Evolutionary conservation across 495 filamentous ascomycete species (phyloP), one percentile per base, ranked within the genome.

Genomic region (Alectoria sarmentosa): DNA sequence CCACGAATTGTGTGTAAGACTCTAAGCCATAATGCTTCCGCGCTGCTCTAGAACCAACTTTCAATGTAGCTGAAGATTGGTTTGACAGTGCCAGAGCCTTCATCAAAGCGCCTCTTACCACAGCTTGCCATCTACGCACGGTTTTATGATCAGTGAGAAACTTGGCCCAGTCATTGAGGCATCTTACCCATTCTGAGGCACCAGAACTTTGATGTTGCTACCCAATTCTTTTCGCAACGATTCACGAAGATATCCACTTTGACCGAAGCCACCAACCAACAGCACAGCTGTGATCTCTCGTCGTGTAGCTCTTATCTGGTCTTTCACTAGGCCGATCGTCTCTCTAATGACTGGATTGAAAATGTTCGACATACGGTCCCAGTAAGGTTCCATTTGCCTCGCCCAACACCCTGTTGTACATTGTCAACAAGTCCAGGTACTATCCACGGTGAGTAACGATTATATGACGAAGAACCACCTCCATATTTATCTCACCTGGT

Each of bases 351-450:
- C 67, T 4, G 70, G 66, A 58, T 84, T 82, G 66, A 88, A 88
- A 26, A 87, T 86, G 17, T 78, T n/a, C n/a, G n/a, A n/a, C n/a
- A 77, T 55, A 79, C 83, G 68, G 87, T 76, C 59, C 86, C 78
- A 8, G 78, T 81, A 73, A 88, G 80, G 37, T 81, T 79, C 39
- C 87, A 71, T 71, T 86, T 88, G 4, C 84, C 84, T n/a, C 77
- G 84, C 60, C 82, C 78, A 28, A 88, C 71, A 9, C 85, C 82
- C 28, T 78, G 79, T 34, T 80, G 81, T 63, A 82, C 81, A 63
- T 86, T 56, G 21, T 64, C 48, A 17, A 39, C 19, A 44, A 67
- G 44, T 41, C 65, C 65, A 3, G 61, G 41, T 19, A 36, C 28
- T 37, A 10, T 37, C n/a, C n/a, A n/a, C n/a, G n/a, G n/a, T n/a